Evolutionary conservation across 1,284 basidiomycete species (phyloP), one percentile per base, ranked within the genome.

Genomic region (Leccinum subrobustum): DNA sequence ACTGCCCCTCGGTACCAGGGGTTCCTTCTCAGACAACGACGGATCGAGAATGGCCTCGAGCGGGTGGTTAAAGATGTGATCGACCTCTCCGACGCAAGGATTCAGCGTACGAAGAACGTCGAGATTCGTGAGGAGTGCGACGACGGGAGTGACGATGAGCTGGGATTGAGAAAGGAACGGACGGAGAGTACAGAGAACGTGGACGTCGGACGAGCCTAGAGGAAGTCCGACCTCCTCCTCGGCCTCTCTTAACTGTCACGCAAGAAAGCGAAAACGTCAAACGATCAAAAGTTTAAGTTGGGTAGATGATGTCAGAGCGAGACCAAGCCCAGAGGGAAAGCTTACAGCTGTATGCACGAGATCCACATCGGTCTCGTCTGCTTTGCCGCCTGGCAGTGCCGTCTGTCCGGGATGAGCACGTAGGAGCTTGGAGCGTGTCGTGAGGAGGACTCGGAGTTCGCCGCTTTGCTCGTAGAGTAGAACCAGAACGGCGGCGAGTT

Each of bases 351-450:
- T 93, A 53, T 82, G 76, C 11, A 88, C 73, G 1, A 88, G 76
- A 67, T 83, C 81, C 1, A 68, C 68, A 72, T 96, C 93, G 2
- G 79, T 79, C 12, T 82, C 78, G 67, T 95, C 93, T 25, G 83
- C 81, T 70, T 89, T 92, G 6, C 93, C 93, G 29, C 93, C 93
- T 0, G 93, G 93, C 0, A 95, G 73, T 2, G 93, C 92, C 47
- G 89, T 91, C 68, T 35, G 88, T 20, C 89, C 90, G 2, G 91
- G 86, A 72, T 93, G 91, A 0, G 87, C 83, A 59, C 93, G 80
- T 23, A 95, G 78, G 4, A 79, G 76, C 74, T 91, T 92, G 1
- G 92, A 91, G 11, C 93, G 83, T 2, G 93, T 95, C 0, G 93
- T 95, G 53, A 95, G 78, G 14, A 95, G 78, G 2, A 95, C 92